Evolutionary conservation across 371 early-diverging fungal genomes (phyloP), one percentile per base, ranked within the genome.

Genomic region (Apophysomyces variabilis): DNA sequence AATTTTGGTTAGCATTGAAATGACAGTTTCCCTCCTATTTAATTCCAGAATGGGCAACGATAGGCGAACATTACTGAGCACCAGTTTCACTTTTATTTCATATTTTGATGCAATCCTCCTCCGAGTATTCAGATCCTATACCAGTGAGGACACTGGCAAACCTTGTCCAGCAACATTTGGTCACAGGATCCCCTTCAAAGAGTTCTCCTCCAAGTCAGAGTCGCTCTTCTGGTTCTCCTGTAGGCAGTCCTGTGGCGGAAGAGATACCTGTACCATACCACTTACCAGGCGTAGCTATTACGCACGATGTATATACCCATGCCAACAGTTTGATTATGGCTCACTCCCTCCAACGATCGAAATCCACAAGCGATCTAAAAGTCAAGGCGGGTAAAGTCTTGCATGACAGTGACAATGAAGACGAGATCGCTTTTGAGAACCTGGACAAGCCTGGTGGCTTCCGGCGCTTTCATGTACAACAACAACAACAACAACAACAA

Each of bases 391-490:
- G 70, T 11, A 65, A 67, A 58, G 35, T 70, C 5, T 41, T 72
- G 16, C 71, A 72, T 18, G 68, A 68, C 36, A 72, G 68, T 39
- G 70, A 64, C 7, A 66, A 59, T 37, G 66, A 67, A 2, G 32
- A 41, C 7, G 67, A 70, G 14, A 38, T 57, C 16, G 78, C 66
- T 36, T 75, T 72, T 57, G 72, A 75, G 16, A 73, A 83, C 26
- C 73, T 87, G n/a, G 77, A 78, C 60, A 77, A 84, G n/a, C 92
- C 93, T 2, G 93, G 93, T 32, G 87, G 87, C 0, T 89, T 93
- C 72, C 86, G 92, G 37, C 84, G 93, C 1, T 86, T 86, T 44
- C 90, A 85, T 69, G 63, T 90, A 11, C 79, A 82, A 11, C 82
- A 84, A 16, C 84, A 88, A 13, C 78, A 74, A n/a, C 26, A 56